Evolutionary conservation across 192 early-diverging fungal species (phyloP).

Genomic region (Podila horticola): DNA sequence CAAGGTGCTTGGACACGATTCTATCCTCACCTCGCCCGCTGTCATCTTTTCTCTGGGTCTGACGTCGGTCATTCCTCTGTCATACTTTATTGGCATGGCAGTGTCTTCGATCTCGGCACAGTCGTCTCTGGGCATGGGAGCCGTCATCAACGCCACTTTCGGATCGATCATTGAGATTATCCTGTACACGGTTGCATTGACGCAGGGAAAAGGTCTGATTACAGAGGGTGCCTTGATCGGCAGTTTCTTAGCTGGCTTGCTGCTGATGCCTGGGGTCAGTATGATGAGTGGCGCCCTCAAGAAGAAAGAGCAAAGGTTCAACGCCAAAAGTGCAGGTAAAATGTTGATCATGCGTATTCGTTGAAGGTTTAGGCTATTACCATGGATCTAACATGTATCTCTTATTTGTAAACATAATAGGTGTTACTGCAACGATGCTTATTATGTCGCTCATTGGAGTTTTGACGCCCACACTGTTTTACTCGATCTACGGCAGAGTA

Average conservation of each 20-base stretch:
- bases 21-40: slow-evolving; percentile 65
- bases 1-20: slow-evolving; percentile 40
- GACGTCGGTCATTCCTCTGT: slow-evolving; percentile 87
- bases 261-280: slow-evolving; percentile 92
- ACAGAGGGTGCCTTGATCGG: slow-evolving; percentile 95
- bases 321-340: slow-evolving; percentile 89
- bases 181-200: slow-evolving; percentile 89
- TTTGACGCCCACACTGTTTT: slow-evolving; percentile 95
- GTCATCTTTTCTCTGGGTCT: slow-evolving; percentile 79
- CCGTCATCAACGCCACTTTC: slow-evolving; percentile 98
- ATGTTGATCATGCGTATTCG: background rate
- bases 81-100: slow-evolving; percentile 97
- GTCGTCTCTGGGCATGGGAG: slow-evolving; percentile 90
- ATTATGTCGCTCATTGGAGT: slow-evolving; percentile 94
- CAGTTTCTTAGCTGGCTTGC: slow-evolving; percentile 86
- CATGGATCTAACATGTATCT: background rate
- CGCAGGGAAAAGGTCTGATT: slow-evolving; percentile 85
- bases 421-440: slow-evolving; percentile 95
- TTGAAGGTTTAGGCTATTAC: background rate
- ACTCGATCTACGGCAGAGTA: slow-evolving; percentile 86
- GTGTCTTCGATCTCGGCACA: slow-evolving; percentile 98
- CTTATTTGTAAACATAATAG: slow-evolving; percentile 18
- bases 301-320: slow-evolving; percentile 94
- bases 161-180: slow-evolving; percentile 97
- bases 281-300: slow-evolving; percentile 95